phyloP scores from a whole-genome alignment of 345 rosid genomes.

The Anacardium occidentale region DNA sequence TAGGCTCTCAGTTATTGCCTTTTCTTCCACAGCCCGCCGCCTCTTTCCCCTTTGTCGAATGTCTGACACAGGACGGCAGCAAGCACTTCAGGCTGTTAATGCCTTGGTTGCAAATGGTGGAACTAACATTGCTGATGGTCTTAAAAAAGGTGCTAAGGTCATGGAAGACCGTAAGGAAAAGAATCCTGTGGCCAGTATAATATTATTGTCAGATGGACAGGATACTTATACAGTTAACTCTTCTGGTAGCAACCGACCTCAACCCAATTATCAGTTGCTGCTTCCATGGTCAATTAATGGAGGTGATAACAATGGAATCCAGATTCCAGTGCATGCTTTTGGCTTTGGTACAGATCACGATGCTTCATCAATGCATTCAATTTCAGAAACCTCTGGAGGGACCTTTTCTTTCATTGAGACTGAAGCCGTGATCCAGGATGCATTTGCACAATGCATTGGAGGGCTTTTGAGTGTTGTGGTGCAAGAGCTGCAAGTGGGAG shows the following conservation, averaged over 20 bases:
- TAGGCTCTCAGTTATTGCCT: slow-evolving; percentile 94
- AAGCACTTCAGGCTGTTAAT: slow-evolving; percentile 85
- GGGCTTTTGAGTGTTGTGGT: slow-evolving; percentile 93
- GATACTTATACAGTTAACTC: slow-evolving; percentile 68
- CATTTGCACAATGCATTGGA: slow-evolving; percentile 98
- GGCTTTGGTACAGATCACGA: slow-evolving; percentile 96
- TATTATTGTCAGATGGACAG: slow-evolving; percentile 89
- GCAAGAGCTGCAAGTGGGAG: slow-evolving; percentile 71
- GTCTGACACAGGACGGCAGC: slow-evolving; percentile 74
- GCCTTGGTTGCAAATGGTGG: slow-evolving; percentile 93
- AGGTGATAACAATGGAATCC: slow-evolving; percentile 54
- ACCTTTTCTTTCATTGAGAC: slow-evolving; percentile 94
- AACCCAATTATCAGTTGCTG: slow-evolving; percentile 59
- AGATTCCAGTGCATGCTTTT: slow-evolving; percentile 83
- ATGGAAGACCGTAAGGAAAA: slow-evolving; percentile 80
- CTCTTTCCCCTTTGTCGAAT: slow-evolving; percentile 77
- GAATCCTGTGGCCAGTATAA: slow-evolving; percentile 85
- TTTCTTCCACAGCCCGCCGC: slow-evolving; percentile 93
- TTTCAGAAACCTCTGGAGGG: slow-evolving; percentile 87
- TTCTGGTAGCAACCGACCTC: slow-evolving; percentile 34
- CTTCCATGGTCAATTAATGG: slow-evolving; percentile 64
- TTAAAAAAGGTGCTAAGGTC: slow-evolving; percentile 85
- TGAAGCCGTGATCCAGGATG: slow-evolving; percentile 87
- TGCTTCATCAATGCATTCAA: slow-evolving; percentile 87
- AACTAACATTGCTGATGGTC: slow-evolving; percentile 94